Base-by-base conservation (phyloP, 306 rosid genomes). In the Cucumis melo region DNA sequence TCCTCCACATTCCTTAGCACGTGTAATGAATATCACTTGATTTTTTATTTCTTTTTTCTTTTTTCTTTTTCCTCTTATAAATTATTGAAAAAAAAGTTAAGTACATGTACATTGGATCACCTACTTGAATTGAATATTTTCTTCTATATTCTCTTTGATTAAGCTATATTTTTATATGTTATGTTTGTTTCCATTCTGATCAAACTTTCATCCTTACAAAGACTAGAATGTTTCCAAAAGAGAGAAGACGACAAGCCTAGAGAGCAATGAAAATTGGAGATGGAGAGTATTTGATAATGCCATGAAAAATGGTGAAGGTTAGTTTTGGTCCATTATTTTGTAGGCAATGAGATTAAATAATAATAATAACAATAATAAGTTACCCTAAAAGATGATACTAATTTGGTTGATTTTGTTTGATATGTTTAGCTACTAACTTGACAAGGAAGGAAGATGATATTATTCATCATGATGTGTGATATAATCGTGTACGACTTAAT, bases 1-100 rank as follows among this genome's bases (percentile, higher is more conserved):
- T 41, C 60, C 29, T 73, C 62, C 58, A 53, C 77, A 73, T 73
- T 53, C 39, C 62, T 53, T 29, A 73, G 48, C 77, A 73, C 48
- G 77, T 73, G 77, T 73, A 73, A 73, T 73, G 11, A 73, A 73
- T 73, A 46, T 71, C 76, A 24, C 59, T 71, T 27, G 10, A 24
- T 7, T 50, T 50, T 48, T 0, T 23, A 24, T 71, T 64, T 64
- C 8, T 15, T 6, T 15, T 44, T 44, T 10, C 36, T 32, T 32
- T 6, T 24, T 44, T 44, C 11, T 70, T 13, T 70, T 27, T 71
- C 17, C 16, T 46, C 36, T 24, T 48, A 6, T 1, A 54, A 54
- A 54, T 6, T 0, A 54, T 19, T 34, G 2, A 16, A 8, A 36
- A 34, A 29, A 7, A 36, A 63, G 7, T 6, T 58, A 57, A 10